Evolutionary conservation across 2,329 filamentous ascomycete species (phyloP), one percentile per base, ranked within the genome.

Genomic region (Nothomitra cinnamomea): DNA sequence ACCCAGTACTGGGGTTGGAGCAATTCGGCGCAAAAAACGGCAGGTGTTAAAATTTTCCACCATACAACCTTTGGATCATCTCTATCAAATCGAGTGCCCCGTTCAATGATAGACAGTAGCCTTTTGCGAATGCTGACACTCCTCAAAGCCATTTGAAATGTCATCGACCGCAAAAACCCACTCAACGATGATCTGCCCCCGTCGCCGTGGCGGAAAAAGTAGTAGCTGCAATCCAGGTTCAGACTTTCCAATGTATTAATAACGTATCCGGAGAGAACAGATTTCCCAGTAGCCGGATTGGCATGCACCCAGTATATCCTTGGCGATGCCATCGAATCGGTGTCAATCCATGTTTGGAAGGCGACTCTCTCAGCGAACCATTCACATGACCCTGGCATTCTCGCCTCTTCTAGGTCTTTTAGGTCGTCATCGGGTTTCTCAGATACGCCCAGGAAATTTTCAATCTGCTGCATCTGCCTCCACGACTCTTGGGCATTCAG

Each of bases 181-280:
- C 59, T 56, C 1, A 65, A 48, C 2, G 25, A 49, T 3, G 61
- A 61, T 35, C 63, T 65, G 1, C 55, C 55, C 12, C 54, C 60
- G 19, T 66, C 61, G 2, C 61, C 60, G 47, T 63, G 52, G 35
- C 60, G 63, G 57, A 69, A 68, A 56, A 68, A 68, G 54, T 63
- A 67, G 54, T 63, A 68, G 35, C 57, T 60, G 55, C 60, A 65
- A 2, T 53, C 19, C 0, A 48, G 28, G 5, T 53, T 54, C n/a
- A 1, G 55, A 49, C 1, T 58, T 40, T 3, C 56, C 28, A 0
- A 67, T 53, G 2, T 61, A 8, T 62, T 58, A 28, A 66, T 56
- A 1, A 61, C 53, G 52, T 61, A 61, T 13, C 60, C 59, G 4
- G 63, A 54, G 1, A 67, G 58, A 28, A 64, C 58, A 0, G 66